Conservation (phyloP, 2,329 filamentous ascomycete genomes). For the Piedraia hortae region DNA sequence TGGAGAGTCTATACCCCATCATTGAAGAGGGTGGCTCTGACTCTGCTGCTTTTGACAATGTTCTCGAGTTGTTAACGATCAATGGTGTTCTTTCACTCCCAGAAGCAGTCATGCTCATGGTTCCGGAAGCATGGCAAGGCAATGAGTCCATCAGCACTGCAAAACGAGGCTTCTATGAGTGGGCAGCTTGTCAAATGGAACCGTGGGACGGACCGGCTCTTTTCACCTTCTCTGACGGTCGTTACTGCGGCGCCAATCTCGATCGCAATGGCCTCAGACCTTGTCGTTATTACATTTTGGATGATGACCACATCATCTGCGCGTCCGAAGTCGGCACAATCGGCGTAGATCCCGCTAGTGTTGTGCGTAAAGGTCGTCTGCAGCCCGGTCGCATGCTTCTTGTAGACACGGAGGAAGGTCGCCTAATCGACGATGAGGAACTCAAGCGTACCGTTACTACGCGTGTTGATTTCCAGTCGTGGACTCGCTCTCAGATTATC, state of each 20-base stretch:
- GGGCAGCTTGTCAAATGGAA: constrained; percentile 97
- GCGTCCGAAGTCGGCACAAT: constrained; percentile 92
- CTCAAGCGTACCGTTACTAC: constrained; percentile 70
- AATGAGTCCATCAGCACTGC: constrained; percentile 76
- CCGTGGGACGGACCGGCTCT: constrained; percentile 92
- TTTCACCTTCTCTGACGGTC: constrained; percentile 88
- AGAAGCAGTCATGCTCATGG: constrained; percentile 95
- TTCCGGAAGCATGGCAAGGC: constrained; percentile 92
- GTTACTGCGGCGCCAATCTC: constrained; percentile 89
- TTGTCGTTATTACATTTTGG: constrained; percentile 89
- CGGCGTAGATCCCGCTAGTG: constrained; percentile 61
- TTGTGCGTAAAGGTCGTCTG: constrained; percentile 77
- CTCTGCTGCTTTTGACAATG: constrained; percentile 91
- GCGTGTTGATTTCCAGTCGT: constrained; percentile 64
- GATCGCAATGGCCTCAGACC: constrained; percentile 87
- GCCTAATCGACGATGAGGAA: constrained; percentile 83
- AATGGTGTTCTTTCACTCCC: constrained; percentile 87
- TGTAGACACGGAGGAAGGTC: constrained; percentile 70
- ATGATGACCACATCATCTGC: constrained; percentile 91
- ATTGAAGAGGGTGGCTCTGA: constrained; percentile 93
- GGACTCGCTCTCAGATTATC: constrained; percentile 67
- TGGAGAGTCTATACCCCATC: constrained; percentile 74
- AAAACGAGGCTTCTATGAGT: constrained; percentile 94
- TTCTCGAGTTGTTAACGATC: constrained; percentile 75
- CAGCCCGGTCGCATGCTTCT: constrained; percentile 90